Conservation (phyloP, 768 basidiomycete genomes). For the Amanita molliuscula region DNA sequence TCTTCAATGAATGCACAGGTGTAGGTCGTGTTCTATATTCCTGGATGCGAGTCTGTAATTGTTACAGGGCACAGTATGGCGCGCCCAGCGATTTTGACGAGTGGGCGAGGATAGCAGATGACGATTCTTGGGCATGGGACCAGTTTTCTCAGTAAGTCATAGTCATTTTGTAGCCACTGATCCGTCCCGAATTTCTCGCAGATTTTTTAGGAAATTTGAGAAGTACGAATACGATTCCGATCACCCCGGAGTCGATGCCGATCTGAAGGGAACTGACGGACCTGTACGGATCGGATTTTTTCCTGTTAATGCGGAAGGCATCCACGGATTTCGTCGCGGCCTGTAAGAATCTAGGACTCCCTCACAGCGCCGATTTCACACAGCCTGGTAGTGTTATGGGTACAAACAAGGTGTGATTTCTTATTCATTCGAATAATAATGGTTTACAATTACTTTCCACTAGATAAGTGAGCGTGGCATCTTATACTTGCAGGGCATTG, state of each 20-base stretch:
- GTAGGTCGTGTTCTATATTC: slow-evolving; percentile 12
- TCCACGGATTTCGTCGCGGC: slow-evolving; percentile 47
- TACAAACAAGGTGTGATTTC: slow-evolving; percentile 39
- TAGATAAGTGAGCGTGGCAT: slow-evolving; percentile 31
- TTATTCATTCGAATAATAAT: background rate
- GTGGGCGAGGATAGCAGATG: slow-evolving; percentile 44
- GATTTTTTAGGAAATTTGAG: slow-evolving; percentile 66
- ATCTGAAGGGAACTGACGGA: slow-evolving; percentile 38
- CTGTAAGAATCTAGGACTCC: slow-evolving; percentile 43
- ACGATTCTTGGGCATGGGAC: slow-evolving; percentile 53
- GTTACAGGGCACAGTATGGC: slow-evolving; percentile 48
- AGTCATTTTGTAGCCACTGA: slow-evolving; percentile 6
- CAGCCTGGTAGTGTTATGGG: slow-evolving; percentile 50
- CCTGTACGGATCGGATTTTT: slow-evolving; percentile 53
- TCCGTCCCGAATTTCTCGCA: slow-evolving; percentile 14
- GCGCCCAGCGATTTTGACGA: slow-evolving; percentile 65
- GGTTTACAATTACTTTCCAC: background rate
- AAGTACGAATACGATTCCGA: slow-evolving; percentile 37
- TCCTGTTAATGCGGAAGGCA: slow-evolving; percentile 30
- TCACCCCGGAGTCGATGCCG: slow-evolving; percentile 40
- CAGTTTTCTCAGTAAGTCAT: slow-evolving; percentile 34
- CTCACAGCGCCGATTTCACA: slow-evolving; percentile 53
- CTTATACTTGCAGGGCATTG: background rate
- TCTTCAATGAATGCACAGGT: slow-evolving; percentile 59
- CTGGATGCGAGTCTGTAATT: background rate